These are phyloP conservation scores for Fimicolochytrium jonesii DNA, from an alignment of 192 early-diverging fungal genomes.

Conservation along the genomic window DNA sequence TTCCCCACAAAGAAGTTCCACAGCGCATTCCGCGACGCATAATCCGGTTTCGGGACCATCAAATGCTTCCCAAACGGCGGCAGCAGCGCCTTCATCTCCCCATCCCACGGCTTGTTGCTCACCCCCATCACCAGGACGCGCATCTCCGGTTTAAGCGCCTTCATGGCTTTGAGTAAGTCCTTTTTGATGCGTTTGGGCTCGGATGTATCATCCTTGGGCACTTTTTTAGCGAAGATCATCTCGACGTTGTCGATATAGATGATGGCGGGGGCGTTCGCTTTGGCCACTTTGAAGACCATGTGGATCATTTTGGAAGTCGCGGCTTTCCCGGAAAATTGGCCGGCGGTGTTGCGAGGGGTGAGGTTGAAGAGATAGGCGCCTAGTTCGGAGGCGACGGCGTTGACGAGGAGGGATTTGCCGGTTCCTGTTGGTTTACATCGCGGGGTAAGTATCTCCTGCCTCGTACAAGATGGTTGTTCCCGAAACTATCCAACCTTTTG, in stretches of 20 bases:
- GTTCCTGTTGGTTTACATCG: constrained; percentile 28
- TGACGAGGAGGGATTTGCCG: constrained; percentile 55
- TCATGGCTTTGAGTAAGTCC: constrained; percentile 52
- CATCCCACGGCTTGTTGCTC: constrained; percentile 57
- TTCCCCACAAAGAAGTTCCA: constrained; percentile 41
- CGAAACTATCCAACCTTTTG: constrained; percentile 33
- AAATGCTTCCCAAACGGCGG: constrained; percentile 42
- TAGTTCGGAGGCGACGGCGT: constrained; percentile 51
- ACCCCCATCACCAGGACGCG: constrained; percentile 50
- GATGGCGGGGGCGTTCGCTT: constrained; percentile 51
- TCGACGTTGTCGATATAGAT: constrained; percentile 57
- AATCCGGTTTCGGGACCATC: constrained; percentile 44
- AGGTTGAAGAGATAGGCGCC: constrained; percentile 56
- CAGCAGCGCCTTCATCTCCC: constrained; percentile 46
- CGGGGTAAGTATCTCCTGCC: too few relatives aligned
- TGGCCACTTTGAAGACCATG: constrained; percentile 66
- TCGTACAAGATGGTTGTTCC: constrained; percentile 1
- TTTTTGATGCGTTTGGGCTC: constrained; percentile 65
- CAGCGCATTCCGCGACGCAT: constrained; percentile 33
- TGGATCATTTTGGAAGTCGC: constrained; percentile 53
- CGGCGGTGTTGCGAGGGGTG: constrained; percentile 51
- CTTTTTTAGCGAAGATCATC: constrained; percentile 62
- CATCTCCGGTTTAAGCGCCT: constrained; percentile 44
- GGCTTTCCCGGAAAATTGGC: constrained; percentile 55
- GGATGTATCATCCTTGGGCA: constrained; percentile 59